Conservation (phyloP, 1,139 yeast genomes). For the Pichia sp. region DNA sequence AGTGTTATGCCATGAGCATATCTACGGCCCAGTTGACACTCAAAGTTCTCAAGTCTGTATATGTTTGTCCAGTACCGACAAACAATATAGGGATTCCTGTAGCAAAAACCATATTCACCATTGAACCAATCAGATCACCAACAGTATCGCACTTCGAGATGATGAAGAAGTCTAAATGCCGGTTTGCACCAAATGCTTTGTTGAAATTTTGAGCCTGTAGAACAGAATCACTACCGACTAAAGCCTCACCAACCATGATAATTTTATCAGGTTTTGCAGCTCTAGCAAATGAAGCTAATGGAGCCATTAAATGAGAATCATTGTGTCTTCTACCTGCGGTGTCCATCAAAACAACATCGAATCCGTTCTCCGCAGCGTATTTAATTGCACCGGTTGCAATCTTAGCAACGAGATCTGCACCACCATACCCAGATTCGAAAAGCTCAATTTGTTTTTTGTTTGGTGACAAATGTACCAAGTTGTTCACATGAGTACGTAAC, state of each 20-base stretch:
- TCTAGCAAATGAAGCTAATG: slow-evolving; percentile 89
- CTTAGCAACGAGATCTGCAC: slow-evolving; percentile 86
- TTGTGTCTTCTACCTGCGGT: slow-evolving; percentile 98
- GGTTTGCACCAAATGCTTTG: slow-evolving; percentile 81
- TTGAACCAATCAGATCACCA: slow-evolving; percentile 92
- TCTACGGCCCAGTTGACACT: slow-evolving; percentile 92
- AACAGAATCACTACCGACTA: slow-evolving; percentile 96
- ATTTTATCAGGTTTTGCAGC: slow-evolving; percentile 95
- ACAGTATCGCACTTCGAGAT: slow-evolving; percentile 96
- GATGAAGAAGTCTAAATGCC: slow-evolving; percentile 84
- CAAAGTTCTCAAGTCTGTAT: slow-evolving; percentile 89
- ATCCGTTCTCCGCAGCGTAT: slow-evolving; percentile 59
- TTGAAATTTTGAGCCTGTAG: slow-evolving; percentile 93
- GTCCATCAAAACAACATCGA: slow-evolving; percentile 87
- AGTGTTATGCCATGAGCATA: slow-evolving; percentile 47
- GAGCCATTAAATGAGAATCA: slow-evolving; percentile 93
- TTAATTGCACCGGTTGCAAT: slow-evolving; percentile 94
- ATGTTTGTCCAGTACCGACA: slow-evolving; percentile 96
- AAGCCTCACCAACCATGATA: slow-evolving; percentile 97
- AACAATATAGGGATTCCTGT: slow-evolving; percentile 93
- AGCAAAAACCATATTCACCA: slow-evolving; percentile 97
- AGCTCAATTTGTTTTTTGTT: slow-evolving; percentile 62
- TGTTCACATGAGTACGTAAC: slow-evolving; percentile 85
- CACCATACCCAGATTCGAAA: slow-evolving; percentile 94
- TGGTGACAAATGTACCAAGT: slow-evolving; percentile 56